Evolutionary conservation across 2,329 filamentous ascomycete species (phyloP).

Genomic region (Ceratocystis huliohia): DNA sequence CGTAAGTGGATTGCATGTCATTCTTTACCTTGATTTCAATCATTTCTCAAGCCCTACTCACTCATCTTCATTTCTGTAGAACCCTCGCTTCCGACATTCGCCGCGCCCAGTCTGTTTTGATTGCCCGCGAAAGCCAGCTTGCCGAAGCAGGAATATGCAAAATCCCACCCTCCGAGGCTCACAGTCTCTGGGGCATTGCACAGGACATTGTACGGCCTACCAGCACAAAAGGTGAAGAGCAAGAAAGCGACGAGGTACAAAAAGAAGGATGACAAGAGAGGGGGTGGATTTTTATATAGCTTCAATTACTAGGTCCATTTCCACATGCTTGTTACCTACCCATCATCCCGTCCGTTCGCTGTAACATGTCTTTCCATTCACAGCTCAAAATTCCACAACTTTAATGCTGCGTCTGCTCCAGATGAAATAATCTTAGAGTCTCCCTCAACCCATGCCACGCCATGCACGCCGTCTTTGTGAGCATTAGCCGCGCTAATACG

Average conservation of each 20-base stretch:
- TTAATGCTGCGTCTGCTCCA: slow-evolving; percentile 80
- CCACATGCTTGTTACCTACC: neutral
- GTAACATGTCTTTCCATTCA: neutral
- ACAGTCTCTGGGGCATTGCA: slow-evolving; percentile 6
- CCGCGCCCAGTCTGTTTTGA: neutral
- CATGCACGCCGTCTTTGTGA: slow-evolving; percentile 91
- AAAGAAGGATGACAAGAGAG: neutral
- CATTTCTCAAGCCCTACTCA: neutral
- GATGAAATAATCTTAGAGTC: slow-evolving; percentile 57
- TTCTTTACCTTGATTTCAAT: neutral
- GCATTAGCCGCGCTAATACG: slow-evolving; percentile 75
- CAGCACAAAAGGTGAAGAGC: neutral
- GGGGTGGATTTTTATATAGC: neutral
- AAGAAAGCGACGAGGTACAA: neutral
- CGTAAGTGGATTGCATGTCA: neutral
- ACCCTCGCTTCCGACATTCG: slow-evolving; percentile 2
- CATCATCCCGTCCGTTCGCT: neutral
- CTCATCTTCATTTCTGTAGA: neutral
- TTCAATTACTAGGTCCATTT: neutral
- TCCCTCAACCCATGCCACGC: slow-evolving; percentile 64
- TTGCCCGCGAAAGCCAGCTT: neutral
- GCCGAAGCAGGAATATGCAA: neutral
- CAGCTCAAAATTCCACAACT: slow-evolving; percentile 54
- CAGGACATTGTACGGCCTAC: neutral
- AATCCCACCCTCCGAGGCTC: neutral